Evolutionary conservation across 352 stramenopile genomes (phyloP), one percentile per base, ranked within the genome.

Genomic region (Pythium pyrilobum): DNA sequence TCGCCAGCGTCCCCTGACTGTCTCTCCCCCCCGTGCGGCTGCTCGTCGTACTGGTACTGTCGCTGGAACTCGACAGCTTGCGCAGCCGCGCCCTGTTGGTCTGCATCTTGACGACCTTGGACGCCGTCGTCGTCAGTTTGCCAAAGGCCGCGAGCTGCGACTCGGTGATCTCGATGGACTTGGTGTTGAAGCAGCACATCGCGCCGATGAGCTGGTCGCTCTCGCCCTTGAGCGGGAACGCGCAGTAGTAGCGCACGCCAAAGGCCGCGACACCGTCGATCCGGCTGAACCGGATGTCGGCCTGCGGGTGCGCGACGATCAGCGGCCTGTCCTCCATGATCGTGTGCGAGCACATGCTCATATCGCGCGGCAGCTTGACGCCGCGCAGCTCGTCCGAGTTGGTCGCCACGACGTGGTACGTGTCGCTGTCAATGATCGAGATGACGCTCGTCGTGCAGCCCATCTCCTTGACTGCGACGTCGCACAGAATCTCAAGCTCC

Each of bases 201-300:
- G 68, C 67, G 5, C 77, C 79, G 43, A 89, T 78, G 52, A 84
- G 58, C 2, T 66, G 74, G 39, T 69, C 59, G 52, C 81, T 62
- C 0, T 64, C 50, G 5, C 60, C 63, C 13, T 77, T 36, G 16
- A 87, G 51, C 11, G 79, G 79, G 29, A 87, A 87, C 6, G 74
- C 79, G 50, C 74, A 87, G 74, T 89, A 87, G 59, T 84, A 89
- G 39, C 67, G 71, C 20, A 79, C 62, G 7, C 63, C 59, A 41
- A 74, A 69, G 8, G 43, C 39, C 20, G 77, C 45, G 1, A 57
- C 47, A 3, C 32, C 38, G 5, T 37, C 25, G 12, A 52, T 34
- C 34, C 69, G 59, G 33, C 25, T 38, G 49, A 89, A 89, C 10
- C 79, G 79, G 38, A 87, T 65, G 57, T 89, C 79, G 4, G 73